Conservation (phyloP, 441 rosid species). For the Geranium incanum region DNA sequence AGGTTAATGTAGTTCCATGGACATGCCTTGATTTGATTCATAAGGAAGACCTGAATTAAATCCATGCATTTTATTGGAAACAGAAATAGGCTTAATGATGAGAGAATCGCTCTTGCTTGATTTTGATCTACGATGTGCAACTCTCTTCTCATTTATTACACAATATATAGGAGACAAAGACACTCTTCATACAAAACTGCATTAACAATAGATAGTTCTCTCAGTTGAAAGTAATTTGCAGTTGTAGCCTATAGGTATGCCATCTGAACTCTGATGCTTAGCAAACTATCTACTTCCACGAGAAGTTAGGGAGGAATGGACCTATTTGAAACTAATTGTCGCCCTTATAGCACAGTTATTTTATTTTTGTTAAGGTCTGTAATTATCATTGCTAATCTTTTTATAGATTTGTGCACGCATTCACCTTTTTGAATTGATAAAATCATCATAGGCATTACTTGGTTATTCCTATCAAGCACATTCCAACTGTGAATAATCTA, state of each 20-base stretch:
- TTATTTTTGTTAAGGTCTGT: background rate
- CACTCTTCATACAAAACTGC: background rate
- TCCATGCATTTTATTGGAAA: background rate
- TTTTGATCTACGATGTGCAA: background rate
- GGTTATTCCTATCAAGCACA: constrained; percentile 73
- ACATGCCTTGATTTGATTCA: background rate
- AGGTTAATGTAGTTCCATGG: background rate
- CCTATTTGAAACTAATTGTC: background rate
- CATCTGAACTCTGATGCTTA: background rate
- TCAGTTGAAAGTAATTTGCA: background rate
- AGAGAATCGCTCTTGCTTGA: background rate
- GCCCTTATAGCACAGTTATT: background rate
- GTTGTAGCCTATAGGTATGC: background rate
- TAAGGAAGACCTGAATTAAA: background rate
- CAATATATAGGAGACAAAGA: background rate
- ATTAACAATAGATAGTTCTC: background rate
- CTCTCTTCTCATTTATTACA: background rate
- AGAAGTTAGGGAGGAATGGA: background rate
- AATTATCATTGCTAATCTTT: background rate
- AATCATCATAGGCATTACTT: constrained; percentile 59
- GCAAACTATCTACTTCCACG: background rate
- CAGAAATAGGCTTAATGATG: background rate
- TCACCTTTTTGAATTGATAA: background rate
- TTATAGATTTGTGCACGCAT: background rate
- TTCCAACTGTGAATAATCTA: constrained; percentile 63